phyloP scores from a whole-genome alignment of 192 early-diverging fungal species.

The Spizellomyces sp. region DNA sequence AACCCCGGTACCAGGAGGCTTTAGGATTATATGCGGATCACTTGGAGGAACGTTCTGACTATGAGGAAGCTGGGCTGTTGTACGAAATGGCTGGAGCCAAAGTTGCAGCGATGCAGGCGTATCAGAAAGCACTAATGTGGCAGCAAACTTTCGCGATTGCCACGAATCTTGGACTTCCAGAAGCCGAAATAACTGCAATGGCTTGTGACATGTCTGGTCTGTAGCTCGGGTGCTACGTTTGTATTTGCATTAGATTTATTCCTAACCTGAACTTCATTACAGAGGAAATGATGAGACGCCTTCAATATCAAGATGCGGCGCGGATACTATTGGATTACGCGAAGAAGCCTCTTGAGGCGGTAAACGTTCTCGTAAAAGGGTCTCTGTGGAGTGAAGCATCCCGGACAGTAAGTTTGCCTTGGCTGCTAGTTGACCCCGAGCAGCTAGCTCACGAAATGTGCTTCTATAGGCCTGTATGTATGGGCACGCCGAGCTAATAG shows the following conservation, averaged over 20 bases:
- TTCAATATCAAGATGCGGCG: slow-evolving; percentile 70
- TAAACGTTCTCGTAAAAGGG: slow-evolving; percentile 71
- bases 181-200: slow-evolving; percentile 49
- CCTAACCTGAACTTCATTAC: neutral
- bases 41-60: slow-evolving; percentile 53
- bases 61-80: slow-evolving; percentile 68
- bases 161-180: slow-evolving; percentile 50
- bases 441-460: no score
- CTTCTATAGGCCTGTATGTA: no score
- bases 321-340: slow-evolving; percentile 70
- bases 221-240: slow-evolving; percentile 33
- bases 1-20: slow-evolving; percentile 47
- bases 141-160: slow-evolving; percentile 69
- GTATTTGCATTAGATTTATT: no score
- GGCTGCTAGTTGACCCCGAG: no score
- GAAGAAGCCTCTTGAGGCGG: slow-evolving; percentile 68
- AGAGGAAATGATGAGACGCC: slow-evolving; percentile 56
- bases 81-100: slow-evolving; percentile 63
- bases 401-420: slow-evolving; percentile 32
- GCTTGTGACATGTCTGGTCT: slow-evolving; percentile 52
- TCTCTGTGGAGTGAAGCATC: slow-evolving; percentile 77
- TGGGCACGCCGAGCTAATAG: slow-evolving; percentile 68
- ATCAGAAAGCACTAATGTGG: slow-evolving; percentile 61
- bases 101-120: slow-evolving; percentile 61
- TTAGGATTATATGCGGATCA: slow-evolving; percentile 65